These are phyloP conservation scores for Wilcoxina mikolae DNA, from an alignment of 495 filamentous ascomycete genomes.

Conservation along the genomic window DNA sequence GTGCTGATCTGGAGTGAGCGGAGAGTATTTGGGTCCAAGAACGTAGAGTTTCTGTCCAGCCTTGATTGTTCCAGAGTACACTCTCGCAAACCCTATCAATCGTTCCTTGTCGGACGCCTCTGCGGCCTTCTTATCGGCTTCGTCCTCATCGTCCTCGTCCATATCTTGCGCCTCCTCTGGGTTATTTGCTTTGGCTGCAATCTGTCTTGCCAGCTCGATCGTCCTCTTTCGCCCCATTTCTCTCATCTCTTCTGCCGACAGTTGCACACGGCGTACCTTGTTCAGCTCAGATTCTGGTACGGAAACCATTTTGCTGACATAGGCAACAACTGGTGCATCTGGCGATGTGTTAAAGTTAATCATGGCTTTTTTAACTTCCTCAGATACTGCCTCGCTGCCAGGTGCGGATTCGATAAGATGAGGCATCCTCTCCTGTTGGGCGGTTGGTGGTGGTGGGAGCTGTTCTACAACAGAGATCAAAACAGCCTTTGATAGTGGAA, in stretches of 20 bases:
- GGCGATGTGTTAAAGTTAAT: conserved; percentile 53
- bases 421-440: conserved; percentile 70
- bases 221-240: conserved; percentile 78
- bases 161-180: background rate
- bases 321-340: conserved; percentile 73
- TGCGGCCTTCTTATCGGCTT: conserved; percentile 33
- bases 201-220: conserved; percentile 55
- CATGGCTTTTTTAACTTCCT: conserved; percentile 60
- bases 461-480: conserved; percentile 88
- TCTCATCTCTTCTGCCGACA: conserved; percentile 78
- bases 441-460: conserved; percentile 68
- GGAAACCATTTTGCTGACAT: conserved; percentile 97
- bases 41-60: conserved; percentile 88
- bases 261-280: conserved; percentile 52
- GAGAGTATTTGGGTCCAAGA: conserved; percentile 78
- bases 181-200: conserved; percentile 34
- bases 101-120: conserved; percentile 59
- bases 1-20: conserved; percentile 59
- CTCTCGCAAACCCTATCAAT: conserved; percentile 83
- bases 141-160: conserved; percentile 27
- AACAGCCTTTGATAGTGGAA: conserved; percentile 83
- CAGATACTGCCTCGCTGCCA: conserved; percentile 52
- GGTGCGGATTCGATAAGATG: conserved; percentile 68
- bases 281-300: conserved; percentile 81
- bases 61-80: conserved; percentile 78